Evolutionary conservation across 495 filamentous ascomycete genomes (phyloP), one percentile per base, ranked within the genome.

Genomic region (Lepidopterella palustris): DNA sequence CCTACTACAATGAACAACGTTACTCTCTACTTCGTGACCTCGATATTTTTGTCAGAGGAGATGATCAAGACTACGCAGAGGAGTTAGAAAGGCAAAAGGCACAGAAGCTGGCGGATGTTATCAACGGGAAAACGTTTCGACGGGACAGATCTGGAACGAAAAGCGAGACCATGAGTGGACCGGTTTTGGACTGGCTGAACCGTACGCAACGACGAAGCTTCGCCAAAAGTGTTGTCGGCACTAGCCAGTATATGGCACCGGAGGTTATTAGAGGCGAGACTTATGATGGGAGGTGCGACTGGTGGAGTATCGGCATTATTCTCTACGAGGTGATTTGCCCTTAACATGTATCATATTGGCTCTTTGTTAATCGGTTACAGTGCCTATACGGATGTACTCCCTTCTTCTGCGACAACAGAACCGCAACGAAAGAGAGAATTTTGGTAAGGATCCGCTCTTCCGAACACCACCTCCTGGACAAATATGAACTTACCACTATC

Each of bases 161-260:
- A 57, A 59, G 51, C 28, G 55, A 59, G 32, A 53, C 60, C 8
- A 54, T 60, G 49, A 67, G 42, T 23, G 53, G 49, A 11, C 60
- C 53, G 2, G 73, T 96, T 49, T 73, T 96, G 23, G 82, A 83
- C 59, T 92, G 88, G 86, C 82, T 90, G 27, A 87, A 96, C 69
- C 82, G 82, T 5, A 83, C 80, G 45, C 83, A 89, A 10, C 87
- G 82, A 64, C 81, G 91, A 32, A 80, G 80, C 40, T 78, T 89
- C 47, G 92, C 92, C 8, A 80, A 83, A 54, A 95, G 89, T 62
- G 83, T 95, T n/a, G 90, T 97, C 32, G 92, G 92, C 3, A 97
- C 92, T 0, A 95, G 90, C 69, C 92, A 96, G 72, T 97, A 96
- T 73, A 96, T 96, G 92, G 92, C 92, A 1, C 92, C 92, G 3